Evolutionary conservation across 495 filamentous ascomycete species (phyloP).

Genomic region (Penicillium taxi): DNA sequence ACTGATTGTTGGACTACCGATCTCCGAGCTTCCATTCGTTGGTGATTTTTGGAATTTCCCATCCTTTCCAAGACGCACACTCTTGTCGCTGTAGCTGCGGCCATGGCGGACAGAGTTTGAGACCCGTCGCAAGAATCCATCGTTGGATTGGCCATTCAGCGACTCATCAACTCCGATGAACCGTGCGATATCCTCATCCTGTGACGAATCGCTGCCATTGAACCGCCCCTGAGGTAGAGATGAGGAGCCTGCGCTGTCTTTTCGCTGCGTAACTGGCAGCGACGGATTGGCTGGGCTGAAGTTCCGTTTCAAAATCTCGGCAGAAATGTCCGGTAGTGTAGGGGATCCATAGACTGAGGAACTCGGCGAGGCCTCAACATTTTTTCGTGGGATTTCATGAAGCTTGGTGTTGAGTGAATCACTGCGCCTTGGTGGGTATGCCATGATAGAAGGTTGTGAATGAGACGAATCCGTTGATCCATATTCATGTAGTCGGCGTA

Average conservation of each 20-base stretch:
- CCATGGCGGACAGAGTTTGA: conserved; percentile 91
- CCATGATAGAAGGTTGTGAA: conserved; percentile 21
- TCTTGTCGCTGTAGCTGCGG: conserved; percentile 76
- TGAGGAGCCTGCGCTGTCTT: conserved; percentile 47
- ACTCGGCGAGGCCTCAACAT: conserved; percentile 22
- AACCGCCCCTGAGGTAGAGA: conserved; percentile 50
- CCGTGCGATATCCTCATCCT: conserved; percentile 86
- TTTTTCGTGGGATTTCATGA: conserved; percentile 30
- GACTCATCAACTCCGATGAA: conserved; percentile 65
- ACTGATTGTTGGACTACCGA: conserved; percentile 63
- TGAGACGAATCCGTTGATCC: conserved; percentile 30
- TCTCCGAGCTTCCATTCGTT: conserved; percentile 58
- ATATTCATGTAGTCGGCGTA: conserved; percentile 33
- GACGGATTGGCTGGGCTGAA: conserved; percentile 48
- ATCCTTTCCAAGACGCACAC: conserved; percentile 37
- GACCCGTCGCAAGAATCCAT: conserved; percentile 74
- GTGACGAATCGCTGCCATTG: conserved; percentile 68
- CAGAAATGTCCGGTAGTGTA: conserved; percentile 51
- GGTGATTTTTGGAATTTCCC: conserved; percentile 66
- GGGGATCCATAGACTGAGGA: conserved; percentile 35
- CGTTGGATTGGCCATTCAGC: conserved; percentile 25
- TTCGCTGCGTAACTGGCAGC: conserved; percentile 27
- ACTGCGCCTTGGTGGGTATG: conserved; percentile 45
- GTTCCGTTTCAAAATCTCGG: conserved; percentile 19
- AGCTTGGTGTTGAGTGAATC: conserved; percentile 46